phyloP scores from a whole-genome alignment of 345 rosid genomes.

The Euclidium syriacum region DNA sequence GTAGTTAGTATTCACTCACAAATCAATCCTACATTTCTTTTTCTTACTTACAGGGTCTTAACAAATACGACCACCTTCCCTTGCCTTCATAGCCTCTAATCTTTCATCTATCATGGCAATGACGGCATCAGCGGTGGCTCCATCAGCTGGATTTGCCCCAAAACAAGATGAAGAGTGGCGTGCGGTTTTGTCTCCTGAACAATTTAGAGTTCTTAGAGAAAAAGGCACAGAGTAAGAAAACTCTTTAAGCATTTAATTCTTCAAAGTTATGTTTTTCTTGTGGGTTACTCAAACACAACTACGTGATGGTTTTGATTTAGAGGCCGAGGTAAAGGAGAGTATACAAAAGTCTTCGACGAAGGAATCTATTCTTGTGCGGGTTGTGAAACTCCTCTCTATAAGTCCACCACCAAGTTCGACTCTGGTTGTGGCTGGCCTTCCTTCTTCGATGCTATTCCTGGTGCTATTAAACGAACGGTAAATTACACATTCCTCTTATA shows the following conservation, averaged over 20 bases:
- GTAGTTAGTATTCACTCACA: background rate
- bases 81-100: background rate
- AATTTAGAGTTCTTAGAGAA: conserved; percentile 65
- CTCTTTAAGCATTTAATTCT: no score
- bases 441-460: conserved; percentile 74
- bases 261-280: no score
- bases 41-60: no score
- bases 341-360: conserved; percentile 50
- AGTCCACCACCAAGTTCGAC: conserved; percentile 66
- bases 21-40: background rate
- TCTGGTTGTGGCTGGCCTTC: conserved; percentile 92
- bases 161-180: conserved; percentile 88
- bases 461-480: conserved; percentile 64
- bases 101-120: background rate
- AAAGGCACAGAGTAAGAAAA: conserved; percentile 72
- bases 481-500: background rate
- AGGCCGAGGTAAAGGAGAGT: conserved; percentile 68
- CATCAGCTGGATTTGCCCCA: conserved; percentile 46
- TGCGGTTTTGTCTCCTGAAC: conserved; percentile 69
- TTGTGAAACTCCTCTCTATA: conserved; percentile 74
- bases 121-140: background rate
- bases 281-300: background rate
- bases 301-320: conserved; percentile 31
- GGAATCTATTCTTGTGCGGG: conserved; percentile 75
- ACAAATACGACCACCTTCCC: background rate